Base-by-base conservation (phyloP, 495 filamentous ascomycete species). In the Trichoderma orchidacearum region DNA sequence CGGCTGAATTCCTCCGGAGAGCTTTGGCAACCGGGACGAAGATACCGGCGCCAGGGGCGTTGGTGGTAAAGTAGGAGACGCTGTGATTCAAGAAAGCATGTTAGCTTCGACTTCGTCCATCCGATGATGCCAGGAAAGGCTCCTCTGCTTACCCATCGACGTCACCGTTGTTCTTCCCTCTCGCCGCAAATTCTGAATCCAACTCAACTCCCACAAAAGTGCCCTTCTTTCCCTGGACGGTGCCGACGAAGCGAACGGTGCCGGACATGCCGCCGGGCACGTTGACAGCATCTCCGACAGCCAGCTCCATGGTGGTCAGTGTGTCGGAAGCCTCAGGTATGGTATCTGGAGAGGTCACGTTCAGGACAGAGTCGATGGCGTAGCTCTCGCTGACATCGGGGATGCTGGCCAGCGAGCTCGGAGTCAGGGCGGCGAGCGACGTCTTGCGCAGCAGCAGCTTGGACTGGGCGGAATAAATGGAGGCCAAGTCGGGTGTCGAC, bases 221-320 rank as follows among this genome's bases (percentile, higher is more conserved):
- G 35, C 93, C 93, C 53, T 86, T 88, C 74, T 95, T 95, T 56
- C 91, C 92, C 51, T 83, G 80, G 30, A 99, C 91, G 34, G 73
- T 72, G 4, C 93, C 93, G 58, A 99, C 75, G 66, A 92, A 99
- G 68, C 86, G 90, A 56, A 99, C 81, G 25, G 81, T 86, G 25
- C 93, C 93, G 61, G 85, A 74, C 92, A 99, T 96, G 62, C 84
- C 90, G 9, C 93, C 94, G 5, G 93, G 93, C 53, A 96, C 92
- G 58, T 97, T 91, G 54, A 99, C 93, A 55, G 79, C 71, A 66
- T 97, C 94, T 45, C 94, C 94, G 34, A 96, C 79, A 62, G 85
- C 78, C 59, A 94, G 62, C 45, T 66, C 66, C 66, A 68, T 68
- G 32, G 29, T 51, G 41, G 64, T 63, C 18, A 64, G 68, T 3